Evolutionary conservation across 2,329 filamentous ascomycete genomes (phyloP).

Genomic region (Diplodia intermedia): DNA sequence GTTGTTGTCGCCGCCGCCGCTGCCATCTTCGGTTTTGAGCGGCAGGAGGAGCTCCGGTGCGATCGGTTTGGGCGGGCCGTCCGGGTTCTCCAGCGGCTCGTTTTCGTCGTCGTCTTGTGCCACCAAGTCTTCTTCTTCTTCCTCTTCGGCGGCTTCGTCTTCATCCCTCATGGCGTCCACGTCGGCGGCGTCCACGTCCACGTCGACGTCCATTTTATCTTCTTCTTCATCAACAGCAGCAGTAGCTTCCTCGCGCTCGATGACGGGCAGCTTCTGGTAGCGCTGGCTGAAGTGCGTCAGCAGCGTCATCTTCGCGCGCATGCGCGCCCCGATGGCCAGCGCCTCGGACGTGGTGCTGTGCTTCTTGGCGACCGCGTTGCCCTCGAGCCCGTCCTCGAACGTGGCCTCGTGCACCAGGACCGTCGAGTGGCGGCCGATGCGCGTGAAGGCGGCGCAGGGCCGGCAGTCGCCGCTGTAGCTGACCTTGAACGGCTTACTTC

Average conservation of each 20-base stretch:
- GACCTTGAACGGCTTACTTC: slow-evolving; percentile 68
- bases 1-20: no score
- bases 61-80: slow-evolving; percentile 1
- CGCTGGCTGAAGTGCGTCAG: slow-evolving; percentile 96
- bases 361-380: slow-evolving; percentile 84
- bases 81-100: slow-evolving; percentile 38
- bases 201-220: slow-evolving; percentile 40
- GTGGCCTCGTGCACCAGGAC: slow-evolving; percentile 95
- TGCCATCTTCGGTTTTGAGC: neutral
- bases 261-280: slow-evolving; percentile 76
- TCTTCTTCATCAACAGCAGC: slow-evolving; percentile 42
- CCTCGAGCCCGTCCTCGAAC: slow-evolving; percentile 82
- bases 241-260: slow-evolving; percentile 52
- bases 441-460: slow-evolving; percentile 69
- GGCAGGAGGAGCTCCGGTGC: neutral
- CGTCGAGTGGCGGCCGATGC: slow-evolving; percentile 75
- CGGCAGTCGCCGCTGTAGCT: slow-evolving; percentile 95
- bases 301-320: slow-evolving; percentile 80
- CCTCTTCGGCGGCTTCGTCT: neutral
- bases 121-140: neutral
- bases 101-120: neutral
- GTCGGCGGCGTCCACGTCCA: slow-evolving; percentile 37
- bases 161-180: slow-evolving; percentile 5
- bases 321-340: slow-evolving; percentile 74
- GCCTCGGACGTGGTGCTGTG: slow-evolving; percentile 91